Evolutionary conservation across 352 stramenopile genomes (phyloP), one percentile per base, ranked within the genome.

Genomic region (Phytophthora europaea): DNA sequence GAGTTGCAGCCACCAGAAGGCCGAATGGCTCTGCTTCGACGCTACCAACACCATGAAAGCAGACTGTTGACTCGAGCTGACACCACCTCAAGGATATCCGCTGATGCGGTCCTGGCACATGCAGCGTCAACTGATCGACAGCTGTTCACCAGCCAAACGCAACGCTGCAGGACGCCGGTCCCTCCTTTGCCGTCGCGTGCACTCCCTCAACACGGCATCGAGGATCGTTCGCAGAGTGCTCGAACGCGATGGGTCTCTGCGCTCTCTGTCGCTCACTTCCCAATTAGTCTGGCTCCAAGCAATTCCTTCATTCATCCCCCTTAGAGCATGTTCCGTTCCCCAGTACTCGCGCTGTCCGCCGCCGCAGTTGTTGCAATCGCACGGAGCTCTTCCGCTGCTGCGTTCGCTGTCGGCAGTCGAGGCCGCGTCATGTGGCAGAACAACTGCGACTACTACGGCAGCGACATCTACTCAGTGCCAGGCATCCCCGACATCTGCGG

Each of bases 391-490:
- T 73, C 55, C 16, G 40, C 61, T 2, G 63, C 70, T 15, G 43
- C 43, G 16, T 83, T 84, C 53, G 36, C 82, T 28, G 59, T 67
- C 50, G 79, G 79, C 31, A 82, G 69, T 60, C 65, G 81, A 63
- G 67, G 64, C 26, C 79, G 76, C 34, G 73, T 85, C 33, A 85
- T 84, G 79, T 84, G 79, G 76, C 70, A 81, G 36, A 75, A 76
- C 71, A 73, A 84, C 61, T 85, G 79, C 70, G 79, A 85, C 65
- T 84, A 70, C 70, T 73, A 79, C 70, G 79, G 79, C 40, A 38
- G 62, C 31, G 79, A 85, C 55, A 62, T 74, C 31, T 70, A 69
- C 33, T 66, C 51, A 7, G 64, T 75, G 16, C 51, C 18, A 4
- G 79, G 58, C 28, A 82, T 82, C 67, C 73, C 79, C 15, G 68